Evolutionary conservation across 768 basidiomycete species (phyloP).

Genomic region (Dioszegia crocea): DNA sequence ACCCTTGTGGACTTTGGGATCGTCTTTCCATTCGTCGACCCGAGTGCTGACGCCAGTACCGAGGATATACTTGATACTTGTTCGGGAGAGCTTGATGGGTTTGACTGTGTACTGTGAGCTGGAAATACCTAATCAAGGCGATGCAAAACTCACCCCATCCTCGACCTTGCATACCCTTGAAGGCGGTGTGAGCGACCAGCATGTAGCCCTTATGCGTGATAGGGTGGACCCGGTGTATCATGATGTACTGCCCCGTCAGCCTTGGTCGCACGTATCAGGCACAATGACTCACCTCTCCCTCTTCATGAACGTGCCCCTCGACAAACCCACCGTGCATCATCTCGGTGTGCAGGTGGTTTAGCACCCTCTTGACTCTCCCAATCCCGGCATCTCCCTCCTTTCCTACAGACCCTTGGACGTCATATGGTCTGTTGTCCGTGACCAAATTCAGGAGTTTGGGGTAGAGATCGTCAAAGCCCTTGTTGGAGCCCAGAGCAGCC

Average conservation of each 20-base stretch:
- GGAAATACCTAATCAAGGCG: too few relatives aligned
- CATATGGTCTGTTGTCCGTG: slow-evolving; percentile 73
- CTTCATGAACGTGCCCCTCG: slow-evolving; percentile 95
- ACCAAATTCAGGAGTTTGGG: slow-evolving; percentile 91
- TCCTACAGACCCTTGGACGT: slow-evolving; percentile 40
- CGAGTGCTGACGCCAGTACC: slow-evolving; percentile 70
- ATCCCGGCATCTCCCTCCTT: slow-evolving; percentile 52
- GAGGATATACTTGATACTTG: slow-evolving; percentile 71
- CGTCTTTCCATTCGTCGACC: slow-evolving; percentile 58
- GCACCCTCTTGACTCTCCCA: slow-evolving; percentile 57
- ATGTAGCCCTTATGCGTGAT: slow-evolving; percentile 84
- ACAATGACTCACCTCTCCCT: slow-evolving; percentile 70
- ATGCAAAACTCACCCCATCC: slow-evolving; percentile 70
- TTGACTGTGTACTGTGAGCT: slow-evolving; percentile 57
- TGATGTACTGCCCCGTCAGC: slow-evolving; percentile 67
- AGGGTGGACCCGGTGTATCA: slow-evolving; percentile 87
- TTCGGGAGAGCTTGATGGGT: slow-evolving; percentile 76
- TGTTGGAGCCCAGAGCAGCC: slow-evolving; percentile 85
- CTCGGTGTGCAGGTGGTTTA: slow-evolving; percentile 85
- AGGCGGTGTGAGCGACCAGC: slow-evolving; percentile 86
- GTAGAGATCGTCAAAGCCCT: slow-evolving; percentile 96
- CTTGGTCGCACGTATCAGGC: not conserved
- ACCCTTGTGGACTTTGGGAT: slow-evolving; percentile 62
- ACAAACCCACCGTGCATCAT: slow-evolving; percentile 81
- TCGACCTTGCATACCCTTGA: slow-evolving; percentile 73